phyloP scores from a whole-genome alignment of 805 yeast species.

The Deakozyma indianensis region DNA sequence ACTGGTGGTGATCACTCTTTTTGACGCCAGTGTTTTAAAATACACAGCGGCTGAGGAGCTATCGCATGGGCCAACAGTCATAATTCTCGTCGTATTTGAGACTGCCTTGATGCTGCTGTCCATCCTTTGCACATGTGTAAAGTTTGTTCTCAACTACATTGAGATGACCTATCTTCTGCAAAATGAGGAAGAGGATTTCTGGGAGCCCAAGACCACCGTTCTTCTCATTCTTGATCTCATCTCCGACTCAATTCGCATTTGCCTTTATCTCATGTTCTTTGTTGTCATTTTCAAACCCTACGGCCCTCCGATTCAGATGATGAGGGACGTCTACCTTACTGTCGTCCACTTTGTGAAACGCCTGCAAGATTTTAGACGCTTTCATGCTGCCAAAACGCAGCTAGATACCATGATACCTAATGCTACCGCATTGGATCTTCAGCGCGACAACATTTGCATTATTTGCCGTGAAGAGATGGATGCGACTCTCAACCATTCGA shows the following conservation, averaged over 20 bases:
- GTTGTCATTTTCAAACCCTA: slow-evolving; percentile 32
- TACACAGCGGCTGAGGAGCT: slow-evolving; percentile 3
- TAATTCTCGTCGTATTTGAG: slow-evolving; percentile 32
- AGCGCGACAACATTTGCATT: slow-evolving; percentile 54
- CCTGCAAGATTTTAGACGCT: slow-evolving; percentile 16
- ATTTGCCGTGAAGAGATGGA: slow-evolving; percentile 87
- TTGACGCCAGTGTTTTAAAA: slow-evolving; percentile 18
- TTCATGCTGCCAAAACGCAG: slow-evolving; percentile 31
- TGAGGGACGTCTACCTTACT: slow-evolving; percentile 35
- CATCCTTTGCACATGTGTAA: slow-evolving; percentile 30
- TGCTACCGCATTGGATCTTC: slow-evolving; percentile 50
- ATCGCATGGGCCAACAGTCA: slow-evolving; percentile 1
- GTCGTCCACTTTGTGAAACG: slow-evolving; percentile 16
- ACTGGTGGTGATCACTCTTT: slow-evolving; percentile 31
- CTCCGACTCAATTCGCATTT: slow-evolving; percentile 35
- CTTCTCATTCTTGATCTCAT: slow-evolving; percentile 40
- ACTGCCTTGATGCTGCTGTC: slow-evolving; percentile 51
- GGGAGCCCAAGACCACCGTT: slow-evolving; percentile 56
- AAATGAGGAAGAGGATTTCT: slow-evolving; percentile 42
- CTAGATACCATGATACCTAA: slow-evolving; percentile 48
- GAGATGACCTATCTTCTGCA: slow-evolving; percentile 37
- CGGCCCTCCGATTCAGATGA: slow-evolving; percentile 31
- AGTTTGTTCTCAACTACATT: slow-evolving; percentile 35
- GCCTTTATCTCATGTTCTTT: slow-evolving; percentile 32
- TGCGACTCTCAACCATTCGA: slow-evolving; percentile 22